phyloP scores from a whole-genome alignment of 768 basidiomycete species.

The Naganishia friedmannii region DNA sequence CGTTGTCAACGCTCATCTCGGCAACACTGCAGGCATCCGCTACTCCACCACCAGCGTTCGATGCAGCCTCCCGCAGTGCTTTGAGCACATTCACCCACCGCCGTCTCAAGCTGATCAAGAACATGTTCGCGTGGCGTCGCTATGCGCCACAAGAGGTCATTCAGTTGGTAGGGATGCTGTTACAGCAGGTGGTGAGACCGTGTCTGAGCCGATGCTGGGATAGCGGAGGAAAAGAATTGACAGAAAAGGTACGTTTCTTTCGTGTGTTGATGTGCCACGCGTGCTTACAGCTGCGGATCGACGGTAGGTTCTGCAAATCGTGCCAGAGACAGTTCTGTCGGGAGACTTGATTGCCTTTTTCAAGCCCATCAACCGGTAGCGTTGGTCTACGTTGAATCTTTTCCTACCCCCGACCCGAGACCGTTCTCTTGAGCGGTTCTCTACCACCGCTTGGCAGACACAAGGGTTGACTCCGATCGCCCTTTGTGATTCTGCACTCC shows the following conservation, averaged over 20 bases:
- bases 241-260: slow-evolving; percentile 59
- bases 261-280: not conserved
- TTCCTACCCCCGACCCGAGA: slow-evolving; percentile 10
- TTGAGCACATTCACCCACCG: slow-evolving; percentile 67
- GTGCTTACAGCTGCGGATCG: not conserved
- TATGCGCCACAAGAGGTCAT: slow-evolving; percentile 64
- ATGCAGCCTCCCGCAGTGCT: slow-evolving; percentile 71
- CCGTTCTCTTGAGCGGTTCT: not conserved
- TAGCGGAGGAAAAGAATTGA: slow-evolving; percentile 70
- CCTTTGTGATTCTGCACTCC: not conserved
- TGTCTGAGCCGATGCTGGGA: slow-evolving; percentile 79
- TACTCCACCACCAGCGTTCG: slow-evolving; percentile 58
- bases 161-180: slow-evolving; percentile 59
- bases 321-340: slow-evolving; percentile 8
- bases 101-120: slow-evolving; percentile 68
- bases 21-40: slow-evolving; percentile 32
- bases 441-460: not conserved
- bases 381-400: not conserved
- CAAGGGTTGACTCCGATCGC: not conserved
- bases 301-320: slow-evolving; percentile 7
- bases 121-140: slow-evolving; percentile 73
- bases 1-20: slow-evolving; percentile 47
- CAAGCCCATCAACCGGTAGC: slow-evolving; percentile 6
- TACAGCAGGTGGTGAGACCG: slow-evolving; percentile 63
- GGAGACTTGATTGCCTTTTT: slow-evolving; percentile 10